Percentiles rank a stretch among this genome's conserved stretches.
These are phyloP conservation scores for Amphicarpaea edgeworthii DNA, from an alignment of 306 rosid species.

Conservation along the genomic window DNA sequence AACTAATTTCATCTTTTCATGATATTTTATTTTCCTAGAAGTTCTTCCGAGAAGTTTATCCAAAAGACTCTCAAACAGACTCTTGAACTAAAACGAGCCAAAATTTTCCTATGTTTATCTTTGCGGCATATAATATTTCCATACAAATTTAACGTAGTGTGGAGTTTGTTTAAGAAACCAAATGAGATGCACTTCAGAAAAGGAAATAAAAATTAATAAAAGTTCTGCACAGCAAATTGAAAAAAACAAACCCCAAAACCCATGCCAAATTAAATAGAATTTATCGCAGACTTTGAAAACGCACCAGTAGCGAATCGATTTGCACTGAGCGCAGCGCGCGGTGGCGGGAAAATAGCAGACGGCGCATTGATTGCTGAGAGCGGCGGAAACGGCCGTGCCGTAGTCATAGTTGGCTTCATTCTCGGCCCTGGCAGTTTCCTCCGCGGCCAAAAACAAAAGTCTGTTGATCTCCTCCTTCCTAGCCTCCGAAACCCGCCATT, in stretches of 20 bases:
- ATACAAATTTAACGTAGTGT: slow-evolving; percentile 12
- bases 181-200: slow-evolving; percentile 6
- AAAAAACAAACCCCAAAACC: not conserved
- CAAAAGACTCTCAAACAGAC: too few species aligned
- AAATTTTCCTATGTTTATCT: not conserved
- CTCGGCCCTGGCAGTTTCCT: slow-evolving; percentile 84
- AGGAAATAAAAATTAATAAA: slow-evolving; percentile 10
- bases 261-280: not conserved
- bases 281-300: slow-evolving; percentile 9
- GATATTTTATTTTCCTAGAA: too few species aligned
- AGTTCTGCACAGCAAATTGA: not conserved
- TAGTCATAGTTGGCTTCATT: slow-evolving; percentile 61
- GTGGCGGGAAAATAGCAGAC: slow-evolving; percentile 81
- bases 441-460: slow-evolving; percentile 75
- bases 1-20: too few species aligned
- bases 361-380: slow-evolving; percentile 60
- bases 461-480: slow-evolving; percentile 83
- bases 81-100: not conserved
- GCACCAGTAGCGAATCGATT: slow-evolving; percentile 90
- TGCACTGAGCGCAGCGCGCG: slow-evolving; percentile 82
- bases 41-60: too few species aligned
- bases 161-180: not conserved
- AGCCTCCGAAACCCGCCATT: slow-evolving; percentile 70
- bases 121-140: not conserved
- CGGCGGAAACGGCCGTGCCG: slow-evolving; percentile 25